Percentiles rank a stretch among this genome's conserved stretches.
Conservation (phyloP, 208 protist genomes). For the Trypanosoma rangeli region DNA sequence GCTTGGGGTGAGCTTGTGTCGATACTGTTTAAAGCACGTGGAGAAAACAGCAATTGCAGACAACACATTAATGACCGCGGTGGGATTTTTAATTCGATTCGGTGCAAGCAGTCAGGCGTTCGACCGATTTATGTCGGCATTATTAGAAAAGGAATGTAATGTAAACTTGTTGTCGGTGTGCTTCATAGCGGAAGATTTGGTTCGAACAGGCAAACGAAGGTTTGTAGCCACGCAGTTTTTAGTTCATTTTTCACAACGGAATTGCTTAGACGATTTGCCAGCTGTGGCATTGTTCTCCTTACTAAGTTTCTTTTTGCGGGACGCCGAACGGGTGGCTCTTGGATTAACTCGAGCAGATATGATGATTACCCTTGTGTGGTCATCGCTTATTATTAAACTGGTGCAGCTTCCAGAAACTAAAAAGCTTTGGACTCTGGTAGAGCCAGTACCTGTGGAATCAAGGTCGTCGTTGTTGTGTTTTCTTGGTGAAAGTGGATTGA, state of each 20-base stretch:
- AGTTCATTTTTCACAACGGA: conserved; percentile 24
- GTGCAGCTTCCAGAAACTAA: conserved; percentile 10
- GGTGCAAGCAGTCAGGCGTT: conserved; percentile 32
- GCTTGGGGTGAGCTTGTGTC: conserved; percentile 26
- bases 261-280: conserved; percentile 26
- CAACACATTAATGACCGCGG: conserved; percentile 9
- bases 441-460: conserved; percentile 20
- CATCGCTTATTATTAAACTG: conserved; percentile 31
- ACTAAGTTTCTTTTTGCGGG: conserved; percentile 25
- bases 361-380: conserved; percentile 31
- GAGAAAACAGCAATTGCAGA: conserved; percentile 18
- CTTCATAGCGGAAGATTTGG: conserved; percentile 22
- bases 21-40: conserved; percentile 29
- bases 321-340: conserved; percentile 28
- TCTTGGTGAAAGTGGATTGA: conserved; percentile 12
- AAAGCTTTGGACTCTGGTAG: conserved; percentile 19
- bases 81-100: conserved; percentile 35
- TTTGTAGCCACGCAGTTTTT: conserved; percentile 31
- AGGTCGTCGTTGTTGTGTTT: conserved; percentile 4
- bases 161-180: conserved; percentile 26
- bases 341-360: conserved; percentile 23
- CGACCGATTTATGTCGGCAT: conserved; percentile 28
- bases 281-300: conserved; percentile 22
- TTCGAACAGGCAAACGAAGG: conserved; percentile 26
- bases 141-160: conserved; percentile 19